Evolutionary conservation across 2,329 filamentous ascomycete species (phyloP), one percentile per base, ranked within the genome.

Genomic region (Penicillium frequentans): DNA sequence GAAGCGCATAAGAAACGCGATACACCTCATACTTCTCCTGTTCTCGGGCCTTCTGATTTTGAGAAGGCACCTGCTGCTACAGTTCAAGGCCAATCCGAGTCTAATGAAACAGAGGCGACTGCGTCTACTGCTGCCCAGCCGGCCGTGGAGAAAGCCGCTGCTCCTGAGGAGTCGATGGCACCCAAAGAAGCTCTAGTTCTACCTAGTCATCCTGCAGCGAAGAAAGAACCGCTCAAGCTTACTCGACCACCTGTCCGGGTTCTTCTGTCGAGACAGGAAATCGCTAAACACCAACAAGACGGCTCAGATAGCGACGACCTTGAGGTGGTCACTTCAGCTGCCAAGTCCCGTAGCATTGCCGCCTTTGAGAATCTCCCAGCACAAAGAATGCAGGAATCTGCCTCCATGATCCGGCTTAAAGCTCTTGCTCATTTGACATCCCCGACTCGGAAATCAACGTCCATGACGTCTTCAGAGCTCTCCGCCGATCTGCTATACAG

Each of bases 11-110:
- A 75, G 31, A 77, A 81, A 21, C 76, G 76, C 16, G 83, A 84
- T 14, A 91, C 89, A 0, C 89, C 89, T 2, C 90, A 89, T 2
- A 95, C 90, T 55, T 93, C 91, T 23, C 81, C 78, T 21, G 70
- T 81, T 54, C 61, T 64, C 16, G 72, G 71, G 0, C 67, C 73
- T 1, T 52, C 63, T 0, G 55, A 64, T 24, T 1, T 44, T 1
- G 54, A 48, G 1, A 67, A 64, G 33, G 3, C 54, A 3, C 19
- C 49, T 52, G 7, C 55, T 54, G 19, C 9, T 24, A 23, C 31
- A 10, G 31, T 13, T 2, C 3, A 42, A 24, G 23, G n/a, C 7
- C 51, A 49, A 9, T 6, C 37, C 3, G 43, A 55, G 27, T 11
- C 21, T 10, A 52, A 57, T 5, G 61, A 61, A 21, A 27, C 54